These are phyloP conservation scores for Pyronema omphalodes DNA, from an alignment of 495 filamentous ascomycete species.

Conservation along the genomic window DNA sequence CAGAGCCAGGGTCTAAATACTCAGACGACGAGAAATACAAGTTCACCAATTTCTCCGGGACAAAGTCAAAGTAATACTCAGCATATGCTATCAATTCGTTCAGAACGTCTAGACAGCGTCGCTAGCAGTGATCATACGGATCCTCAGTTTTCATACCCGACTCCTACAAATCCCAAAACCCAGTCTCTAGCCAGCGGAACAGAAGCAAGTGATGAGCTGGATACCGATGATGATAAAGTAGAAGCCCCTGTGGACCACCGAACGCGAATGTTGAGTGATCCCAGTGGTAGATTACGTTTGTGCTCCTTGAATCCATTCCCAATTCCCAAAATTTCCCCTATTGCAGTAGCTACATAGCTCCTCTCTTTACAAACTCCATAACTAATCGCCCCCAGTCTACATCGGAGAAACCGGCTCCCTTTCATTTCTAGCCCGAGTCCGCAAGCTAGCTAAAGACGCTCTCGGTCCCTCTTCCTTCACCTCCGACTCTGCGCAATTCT, in stretches of 20 bases:
- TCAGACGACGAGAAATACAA: background rate
- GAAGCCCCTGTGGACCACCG: slow-evolving; percentile 2
- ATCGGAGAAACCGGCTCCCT: slow-evolving; percentile 5
- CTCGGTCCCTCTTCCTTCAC: slow-evolving; percentile 1
- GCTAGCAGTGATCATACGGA: background rate
- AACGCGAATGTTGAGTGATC: slow-evolving; percentile 1
- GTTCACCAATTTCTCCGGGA: background rate
- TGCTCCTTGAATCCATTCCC: background rate
- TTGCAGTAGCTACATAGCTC: background rate
- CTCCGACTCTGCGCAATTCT: background rate
- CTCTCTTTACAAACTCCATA: background rate
- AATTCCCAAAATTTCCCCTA: background rate
- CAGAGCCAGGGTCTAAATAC: too few species aligned
- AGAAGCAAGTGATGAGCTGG: background rate
- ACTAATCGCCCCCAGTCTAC: background rate
- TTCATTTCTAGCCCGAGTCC: slow-evolving; percentile 3
- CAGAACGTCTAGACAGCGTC: background rate
- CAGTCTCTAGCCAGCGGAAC: background rate
- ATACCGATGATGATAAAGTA: background rate
- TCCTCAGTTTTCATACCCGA: background rate
- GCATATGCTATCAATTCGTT: background rate
- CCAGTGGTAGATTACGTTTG: slow-evolving; percentile 2
- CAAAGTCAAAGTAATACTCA: background rate
- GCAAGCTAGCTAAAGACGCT: background rate
- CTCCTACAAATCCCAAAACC: background rate